Base-by-base conservation (phyloP, 2,329 filamentous ascomycete species). In the Hypoxylon rubiginosum region DNA sequence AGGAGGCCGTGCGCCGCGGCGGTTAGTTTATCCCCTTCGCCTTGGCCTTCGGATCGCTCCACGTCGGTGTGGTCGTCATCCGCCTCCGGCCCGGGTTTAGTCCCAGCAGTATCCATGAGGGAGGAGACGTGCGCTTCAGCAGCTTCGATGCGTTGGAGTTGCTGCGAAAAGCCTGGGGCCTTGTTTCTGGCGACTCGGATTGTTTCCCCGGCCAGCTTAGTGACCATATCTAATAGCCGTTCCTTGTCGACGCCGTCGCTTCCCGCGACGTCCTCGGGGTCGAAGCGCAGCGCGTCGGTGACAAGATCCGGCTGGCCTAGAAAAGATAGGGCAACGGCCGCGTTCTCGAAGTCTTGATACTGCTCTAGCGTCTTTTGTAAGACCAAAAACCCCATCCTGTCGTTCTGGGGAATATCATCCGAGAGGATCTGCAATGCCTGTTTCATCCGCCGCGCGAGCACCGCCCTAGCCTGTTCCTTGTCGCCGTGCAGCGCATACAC, bases 331-430 rank as follows among this genome's bases (percentile, higher is more conserved):
- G 39, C 39, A 19, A 43, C 13, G 39, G 39, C 39, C 9, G 39
- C 17, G 39, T 43, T 43, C 4, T 43, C 17, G 19, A 43, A 43
- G n/a, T 43, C 39, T 19, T 19, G 39, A 49, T 56, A 61, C 1
- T 64, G 60, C 5, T 24, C 32, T 43, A 69, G 9, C 4, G 64
- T 52, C 41, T 43, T 50, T 13, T 28, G 30, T 21, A 73, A 21
- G 7, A 28, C 21, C 1, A 9, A 36, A 43, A 62, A 58, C 6
- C 64, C 71, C 4, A 19, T 1, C 6, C 1, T 3, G 32, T 72
- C 71, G 26, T 72, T 72, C 7, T 68, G 58, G 8, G 64, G 58
- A 4, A 28, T 50, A 13, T 70, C 63, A 28, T 69, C 67, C 6
- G 46, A 59, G 39, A 69, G 67, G 0, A 68, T 58, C 36, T 67